A percentile compares a stretch with the other conserved stretches of the same genome.
Evolutionary conservation across 805 yeast species (phyloP).

Genomic region (Metschnikowia noctiluminum): DNA sequence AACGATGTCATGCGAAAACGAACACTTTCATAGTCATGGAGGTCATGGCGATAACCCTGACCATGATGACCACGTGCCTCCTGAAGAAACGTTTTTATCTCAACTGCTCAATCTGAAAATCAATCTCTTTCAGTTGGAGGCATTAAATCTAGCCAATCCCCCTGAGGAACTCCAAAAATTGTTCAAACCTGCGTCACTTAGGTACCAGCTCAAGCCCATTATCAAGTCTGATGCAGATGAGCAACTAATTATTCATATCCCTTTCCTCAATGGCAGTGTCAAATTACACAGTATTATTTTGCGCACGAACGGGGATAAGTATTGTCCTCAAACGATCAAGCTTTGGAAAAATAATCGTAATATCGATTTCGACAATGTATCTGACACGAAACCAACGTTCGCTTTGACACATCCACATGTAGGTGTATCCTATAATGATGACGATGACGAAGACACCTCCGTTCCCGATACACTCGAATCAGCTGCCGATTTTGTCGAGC

Average conservation of each 20-base stretch:
- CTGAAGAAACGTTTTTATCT: conserved; percentile 65
- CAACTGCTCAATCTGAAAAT: conserved; percentile 66
- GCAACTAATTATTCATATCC: conserved; percentile 73
- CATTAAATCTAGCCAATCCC: conserved; percentile 58
- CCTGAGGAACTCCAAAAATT: conserved; percentile 48
- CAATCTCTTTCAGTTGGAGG: conserved; percentile 56
- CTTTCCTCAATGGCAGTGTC: conserved; percentile 68
- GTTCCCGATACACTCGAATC: conserved; percentile 32
- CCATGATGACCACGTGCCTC: conserved; percentile 46
- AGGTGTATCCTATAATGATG: conserved; percentile 43
- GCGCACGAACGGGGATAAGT: conserved; percentile 57
- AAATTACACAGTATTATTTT: conserved; percentile 71
- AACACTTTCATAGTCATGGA: conserved; percentile 8
- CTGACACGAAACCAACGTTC: conserved; percentile 46
- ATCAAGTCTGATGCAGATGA: conserved; percentile 75
- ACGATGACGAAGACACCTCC: conserved; percentile 29
- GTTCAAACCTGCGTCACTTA: conserved; percentile 50
- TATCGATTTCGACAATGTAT: conserved; percentile 70
- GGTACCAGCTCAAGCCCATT: conserved; percentile 45
- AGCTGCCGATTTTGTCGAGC: conserved; percentile 69
- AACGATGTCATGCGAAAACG: conserved; percentile 14
- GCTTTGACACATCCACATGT: conserved; percentile 61
- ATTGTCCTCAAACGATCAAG: conserved; percentile 68
- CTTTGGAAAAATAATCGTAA: conserved; percentile 67
- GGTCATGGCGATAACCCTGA: conserved; percentile 18